A percentile compares a stretch with the other conserved stretches of the same genome.
Evolutionary conservation across 768 basidiomycete species (phyloP).

Genomic region (Kwoniella europaea): DNA sequence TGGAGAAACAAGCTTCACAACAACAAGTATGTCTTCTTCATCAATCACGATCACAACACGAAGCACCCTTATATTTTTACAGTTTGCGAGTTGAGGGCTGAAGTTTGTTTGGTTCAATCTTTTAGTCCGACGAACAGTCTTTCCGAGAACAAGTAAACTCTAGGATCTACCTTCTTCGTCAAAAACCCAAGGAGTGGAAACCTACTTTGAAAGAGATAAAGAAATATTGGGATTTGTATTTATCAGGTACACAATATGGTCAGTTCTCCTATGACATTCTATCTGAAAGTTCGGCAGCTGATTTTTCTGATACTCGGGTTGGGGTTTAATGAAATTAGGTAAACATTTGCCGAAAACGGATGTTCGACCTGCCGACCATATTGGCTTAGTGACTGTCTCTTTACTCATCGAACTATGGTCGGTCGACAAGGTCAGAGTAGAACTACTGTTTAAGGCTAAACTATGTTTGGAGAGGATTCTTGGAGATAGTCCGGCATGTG

Average conservation of each 20-base stretch:
- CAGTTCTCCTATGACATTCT: constrained; percentile 5
- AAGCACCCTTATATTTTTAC: too few species aligned
- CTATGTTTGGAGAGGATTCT: constrained; percentile 33
- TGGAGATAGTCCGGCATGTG: constrained; percentile 34
- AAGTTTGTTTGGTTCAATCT: background rate
- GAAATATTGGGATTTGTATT: constrained; percentile 38
- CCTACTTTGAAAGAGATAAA: constrained; percentile 22
- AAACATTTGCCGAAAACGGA: constrained; percentile 41
- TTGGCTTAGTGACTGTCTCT: constrained; percentile 30
- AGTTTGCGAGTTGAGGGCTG: too few species aligned
- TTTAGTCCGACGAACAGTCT: constrained; percentile 31
- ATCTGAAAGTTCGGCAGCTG: background rate
- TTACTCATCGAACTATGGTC: constrained; percentile 23
- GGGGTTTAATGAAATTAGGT: constrained; percentile 19
- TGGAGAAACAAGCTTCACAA: constrained; percentile 3
- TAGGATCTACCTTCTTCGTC: constrained; percentile 24
- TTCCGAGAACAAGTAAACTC: constrained; percentile 32
- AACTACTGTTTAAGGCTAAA: constrained; percentile 32
- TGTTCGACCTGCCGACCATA: constrained; percentile 37
- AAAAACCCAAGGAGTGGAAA: constrained; percentile 15
- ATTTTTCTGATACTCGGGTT: too few species aligned
- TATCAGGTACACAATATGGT: constrained; percentile 42
- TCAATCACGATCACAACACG: background rate
- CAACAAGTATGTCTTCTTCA: constrained; percentile 25
- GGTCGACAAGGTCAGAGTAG: background rate